These are phyloP conservation scores for Neurospora intermedia DNA, from an alignment of 495 filamentous ascomycete genomes.

Conservation along the genomic window DNA sequence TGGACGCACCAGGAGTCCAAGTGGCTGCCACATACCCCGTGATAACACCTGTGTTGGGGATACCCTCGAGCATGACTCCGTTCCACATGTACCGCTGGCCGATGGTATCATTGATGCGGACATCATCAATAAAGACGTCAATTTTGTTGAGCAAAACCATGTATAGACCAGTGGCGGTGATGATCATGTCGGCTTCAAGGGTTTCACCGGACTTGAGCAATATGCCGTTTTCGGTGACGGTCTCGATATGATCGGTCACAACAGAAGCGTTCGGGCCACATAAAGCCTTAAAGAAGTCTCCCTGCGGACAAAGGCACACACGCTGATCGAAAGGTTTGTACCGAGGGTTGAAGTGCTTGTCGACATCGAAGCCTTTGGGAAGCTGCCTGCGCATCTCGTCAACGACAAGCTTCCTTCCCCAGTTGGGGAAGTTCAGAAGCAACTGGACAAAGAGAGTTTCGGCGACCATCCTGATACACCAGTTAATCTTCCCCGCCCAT, in stretches of 20 bases:
- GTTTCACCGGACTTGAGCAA: constrained; percentile 43
- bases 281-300: constrained; percentile 59
- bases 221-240: constrained; percentile 49
- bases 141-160: constrained; percentile 44
- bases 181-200: constrained; percentile 58
- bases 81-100: constrained; percentile 45
- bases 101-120: constrained; percentile 38
- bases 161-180: constrained; percentile 64
- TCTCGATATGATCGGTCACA: constrained; percentile 59
- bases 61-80: constrained; percentile 32
- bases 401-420: constrained; percentile 37
- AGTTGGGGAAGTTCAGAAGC: constrained; percentile 37
- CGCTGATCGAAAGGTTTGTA: constrained; percentile 72
- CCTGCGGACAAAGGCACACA: constrained; percentile 58
- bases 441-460: constrained; percentile 22
- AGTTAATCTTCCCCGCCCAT: constrained; percentile 21
- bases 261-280: constrained; percentile 46
- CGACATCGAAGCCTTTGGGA: constrained; percentile 41
- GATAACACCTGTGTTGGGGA: constrained; percentile 27
- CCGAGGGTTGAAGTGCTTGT: constrained; percentile 59
- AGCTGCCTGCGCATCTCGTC: constrained; percentile 36
- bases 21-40: constrained; percentile 42
- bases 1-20: constrained; percentile 43
- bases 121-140: constrained; percentile 43
- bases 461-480: constrained; percentile 22